These are phyloP conservation scores for Hydnum rufescens DNA, from an alignment of 768 basidiomycete species.

Conservation along the genomic window DNA sequence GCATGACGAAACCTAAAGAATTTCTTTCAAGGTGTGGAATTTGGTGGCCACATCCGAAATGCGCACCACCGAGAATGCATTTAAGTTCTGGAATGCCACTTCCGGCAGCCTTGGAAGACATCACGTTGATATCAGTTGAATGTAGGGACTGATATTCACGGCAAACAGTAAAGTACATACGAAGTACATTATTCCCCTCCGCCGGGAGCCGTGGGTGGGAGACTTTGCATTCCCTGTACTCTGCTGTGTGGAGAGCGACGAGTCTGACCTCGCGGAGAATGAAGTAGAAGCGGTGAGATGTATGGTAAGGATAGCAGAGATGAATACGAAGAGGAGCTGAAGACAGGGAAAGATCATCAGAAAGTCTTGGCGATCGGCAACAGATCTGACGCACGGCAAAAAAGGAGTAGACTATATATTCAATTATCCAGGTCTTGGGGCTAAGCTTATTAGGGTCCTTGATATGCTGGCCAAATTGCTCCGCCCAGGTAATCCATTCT, in stretches of 20 bases:
- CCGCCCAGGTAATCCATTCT: conserved; percentile 61
- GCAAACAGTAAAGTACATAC: conserved; percentile 25
- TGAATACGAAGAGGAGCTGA: conserved; percentile 51
- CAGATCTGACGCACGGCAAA: conserved; percentile 48
- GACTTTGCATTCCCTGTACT: conserved; percentile 1
- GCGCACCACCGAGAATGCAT: conserved; percentile 64
- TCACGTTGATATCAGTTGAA: conserved; percentile 8
- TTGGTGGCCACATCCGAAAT: conserved; percentile 2
- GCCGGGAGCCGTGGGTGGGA: conserved; percentile 7
- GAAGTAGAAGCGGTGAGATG: conserved; percentile 74
- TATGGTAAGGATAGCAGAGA: conserved; percentile 66
- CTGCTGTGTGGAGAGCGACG: conserved; percentile 27
- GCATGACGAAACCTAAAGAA: conserved; percentile 71
- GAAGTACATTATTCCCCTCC: conserved; percentile 62
- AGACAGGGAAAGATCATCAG: neutral
- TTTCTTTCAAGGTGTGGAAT: conserved; percentile 8
- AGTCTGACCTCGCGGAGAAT: conserved; percentile 79
- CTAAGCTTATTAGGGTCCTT: conserved; percentile 16
- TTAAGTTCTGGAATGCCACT: conserved; percentile 97
- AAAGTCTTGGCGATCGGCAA: neutral
- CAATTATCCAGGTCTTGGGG: conserved; percentile 28
- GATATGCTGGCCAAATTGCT: too few species aligned
- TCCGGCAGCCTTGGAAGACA: conserved; percentile 51
- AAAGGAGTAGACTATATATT: conserved; percentile 47
- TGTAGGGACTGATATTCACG: neutral